Evolutionary conservation across 331 rosid genomes (phyloP), one percentile per base, ranked within the genome.

Genomic region (Telfairia occidentalis): DNA sequence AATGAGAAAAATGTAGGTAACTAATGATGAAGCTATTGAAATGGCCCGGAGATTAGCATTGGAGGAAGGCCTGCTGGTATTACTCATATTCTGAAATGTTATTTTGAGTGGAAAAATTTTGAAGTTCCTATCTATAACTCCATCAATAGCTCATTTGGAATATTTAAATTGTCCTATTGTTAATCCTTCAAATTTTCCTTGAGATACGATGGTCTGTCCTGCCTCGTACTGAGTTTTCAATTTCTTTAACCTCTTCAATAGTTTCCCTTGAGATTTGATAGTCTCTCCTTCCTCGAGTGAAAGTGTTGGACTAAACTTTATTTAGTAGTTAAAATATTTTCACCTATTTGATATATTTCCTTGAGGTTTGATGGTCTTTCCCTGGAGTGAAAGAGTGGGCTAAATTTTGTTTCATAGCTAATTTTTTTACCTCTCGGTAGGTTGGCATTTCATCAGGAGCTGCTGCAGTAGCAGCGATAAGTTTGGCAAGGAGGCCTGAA

Each of bases 361-460:
- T 30, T 30, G 13, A 60, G 43, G 30, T 32, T 60, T 3, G 6
- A 32, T 34, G 15, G 69, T 61, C 1, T 63, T 26, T 4, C 35
- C 35, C n/a, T 57, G 9, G 9, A 5, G 35, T 57, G 40, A 5
- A 30, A 59, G 43, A 6, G 42, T 28, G n/a, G n/a, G n/a, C n/a
- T n/a, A n/a, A n/a, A n/a, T n/a, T n/a, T n/a, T 59, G 11, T 30
- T 28, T 30, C 30, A 34, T 74, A 19, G 10, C 12, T 30, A 4
- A 9, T 60, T 24, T 43, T 76, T 43, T 60, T 72, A 42, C 78
- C 16, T 83, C 53, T 79, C 5, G 55, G 12, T 81, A 89, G 98
- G 97, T 94, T 77, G 97, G 98, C 64, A 89, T 91, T 77, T 94
- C 98, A 71, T 94, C 97, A 19, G 98, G 98, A 81, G 98, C 97